phyloP scores from a whole-genome alignment of 2,329 filamentous ascomycete genomes.

The Lecanicillium sp. region DNA sequence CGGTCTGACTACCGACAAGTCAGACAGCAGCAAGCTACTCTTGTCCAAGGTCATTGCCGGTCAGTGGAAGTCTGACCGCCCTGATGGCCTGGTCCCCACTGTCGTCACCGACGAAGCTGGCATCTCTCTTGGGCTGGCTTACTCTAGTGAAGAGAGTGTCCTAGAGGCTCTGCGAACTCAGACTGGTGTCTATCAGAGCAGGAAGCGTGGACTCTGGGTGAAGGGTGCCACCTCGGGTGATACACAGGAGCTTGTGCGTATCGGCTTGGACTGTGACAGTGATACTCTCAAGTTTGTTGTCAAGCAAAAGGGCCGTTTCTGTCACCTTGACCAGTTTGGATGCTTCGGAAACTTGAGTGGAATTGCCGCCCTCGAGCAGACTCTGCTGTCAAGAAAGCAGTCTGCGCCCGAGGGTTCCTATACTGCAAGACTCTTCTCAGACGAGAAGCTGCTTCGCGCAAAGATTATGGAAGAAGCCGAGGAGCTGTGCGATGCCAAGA shows the following conservation, averaged over 20 bases:
- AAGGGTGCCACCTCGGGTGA: slow-evolving; percentile 94
- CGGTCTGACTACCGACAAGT: slow-evolving; percentile 59
- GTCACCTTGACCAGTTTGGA: slow-evolving; percentile 82
- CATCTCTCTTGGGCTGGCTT: slow-evolving; percentile 78
- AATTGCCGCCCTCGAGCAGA: slow-evolving; percentile 78
- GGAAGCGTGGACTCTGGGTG: slow-evolving; percentile 92
- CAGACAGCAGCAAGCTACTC: slow-evolving; percentile 43
- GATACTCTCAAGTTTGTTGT: slow-evolving; percentile 90
- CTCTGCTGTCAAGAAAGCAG: slow-evolving; percentile 69
- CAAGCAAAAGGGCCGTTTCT: slow-evolving; percentile 85
- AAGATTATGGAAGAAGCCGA: slow-evolving; percentile 99
- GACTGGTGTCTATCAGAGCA: slow-evolving; percentile 85
- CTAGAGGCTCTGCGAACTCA: slow-evolving; percentile 73
- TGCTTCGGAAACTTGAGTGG: slow-evolving; percentile 85
- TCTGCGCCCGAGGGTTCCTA: slow-evolving; percentile 87
- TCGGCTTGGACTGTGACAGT: slow-evolving; percentile 86
- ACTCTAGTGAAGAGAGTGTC: slow-evolving; percentile 88
- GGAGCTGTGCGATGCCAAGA: slow-evolving; percentile 81
- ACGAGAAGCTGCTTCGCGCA: slow-evolving; percentile 78
- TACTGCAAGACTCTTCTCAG: slow-evolving; percentile 85
- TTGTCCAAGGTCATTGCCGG: slow-evolving; percentile 66
- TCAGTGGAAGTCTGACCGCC: slow-evolving; percentile 71
- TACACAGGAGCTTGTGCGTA: slow-evolving; percentile 76
- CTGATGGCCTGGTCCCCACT: slow-evolving; percentile 79
- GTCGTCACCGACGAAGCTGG: slow-evolving; percentile 86